Evolutionary conservation across 2,329 filamentous ascomycete genomes (phyloP).

Genomic region (Colletotrichum sp.): DNA sequence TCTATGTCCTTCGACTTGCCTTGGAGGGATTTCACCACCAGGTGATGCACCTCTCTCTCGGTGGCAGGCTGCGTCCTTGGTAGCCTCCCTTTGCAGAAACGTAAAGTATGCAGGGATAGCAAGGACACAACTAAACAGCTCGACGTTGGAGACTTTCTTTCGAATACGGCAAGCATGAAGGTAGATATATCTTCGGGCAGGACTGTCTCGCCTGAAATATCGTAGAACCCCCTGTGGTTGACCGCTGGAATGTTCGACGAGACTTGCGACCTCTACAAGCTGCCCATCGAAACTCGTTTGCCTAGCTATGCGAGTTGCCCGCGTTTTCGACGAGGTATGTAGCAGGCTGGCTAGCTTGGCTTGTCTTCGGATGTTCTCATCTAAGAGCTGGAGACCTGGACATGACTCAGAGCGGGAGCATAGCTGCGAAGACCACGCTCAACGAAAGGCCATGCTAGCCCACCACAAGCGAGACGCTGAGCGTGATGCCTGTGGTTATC

Average conservation of each 20-base stretch:
- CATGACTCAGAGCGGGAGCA: neutral
- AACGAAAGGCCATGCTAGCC: neutral
- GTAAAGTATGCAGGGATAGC: neutral
- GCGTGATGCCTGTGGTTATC: neutral
- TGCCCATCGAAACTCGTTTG: neutral
- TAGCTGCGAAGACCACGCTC: neutral
- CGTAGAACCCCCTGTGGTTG: neutral
- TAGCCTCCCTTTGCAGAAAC: neutral
- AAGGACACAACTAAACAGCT: neutral
- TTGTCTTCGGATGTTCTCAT: neutral
- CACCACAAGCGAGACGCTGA: neutral
- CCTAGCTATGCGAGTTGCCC: neutral
- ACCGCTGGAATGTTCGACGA: neutral
- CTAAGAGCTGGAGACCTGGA: neutral
- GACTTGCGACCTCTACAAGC: neutral
- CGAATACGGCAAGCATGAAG: neutral
- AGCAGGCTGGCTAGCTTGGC: neutral
- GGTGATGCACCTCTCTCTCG: neutral
- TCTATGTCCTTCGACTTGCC: neutral
- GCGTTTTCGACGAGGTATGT: neutral
- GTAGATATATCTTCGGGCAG: neutral
- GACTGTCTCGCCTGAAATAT: neutral
- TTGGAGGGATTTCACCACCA: neutral
- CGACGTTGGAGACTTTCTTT: neutral
- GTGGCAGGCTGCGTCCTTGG: neutral